These are phyloP conservation scores for Cyclocybe aegerita DNA, from an alignment of 768 basidiomycete species.

Conservation along the genomic window DNA sequence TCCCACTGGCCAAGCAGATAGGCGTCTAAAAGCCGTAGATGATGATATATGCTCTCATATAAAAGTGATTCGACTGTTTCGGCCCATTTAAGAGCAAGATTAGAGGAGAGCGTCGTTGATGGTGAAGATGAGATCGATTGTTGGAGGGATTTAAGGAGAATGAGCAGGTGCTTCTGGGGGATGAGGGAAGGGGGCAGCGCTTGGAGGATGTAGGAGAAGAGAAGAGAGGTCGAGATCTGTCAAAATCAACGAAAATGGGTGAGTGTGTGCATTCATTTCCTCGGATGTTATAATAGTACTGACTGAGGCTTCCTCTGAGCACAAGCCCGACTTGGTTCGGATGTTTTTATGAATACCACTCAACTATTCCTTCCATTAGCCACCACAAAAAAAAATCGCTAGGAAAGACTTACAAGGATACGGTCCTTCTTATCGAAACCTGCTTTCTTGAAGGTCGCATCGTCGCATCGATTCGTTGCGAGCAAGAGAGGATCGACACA, in stretches of 20 bases:
- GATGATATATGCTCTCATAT: constrained; percentile 47
- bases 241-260: neutral
- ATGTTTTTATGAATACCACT: constrained; percentile 34
- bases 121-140: constrained; percentile 28
- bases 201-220: constrained; percentile 50
- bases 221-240: constrained; percentile 54
- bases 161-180: constrained; percentile 28
- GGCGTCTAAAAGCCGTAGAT: constrained; percentile 60
- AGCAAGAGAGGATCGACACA: constrained; percentile 52
- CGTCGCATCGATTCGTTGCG: constrained; percentile 25
- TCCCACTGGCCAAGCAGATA: constrained; percentile 63
- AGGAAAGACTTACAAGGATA: constrained; percentile 39
- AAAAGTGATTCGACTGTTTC: constrained; percentile 22
- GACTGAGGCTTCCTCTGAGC: constrained; percentile 32
- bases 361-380: constrained; percentile 25
- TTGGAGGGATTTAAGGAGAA: constrained; percentile 31
- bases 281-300: constrained; percentile 9
- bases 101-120: constrained; percentile 35
- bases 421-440: constrained; percentile 63
- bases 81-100: constrained; percentile 30
- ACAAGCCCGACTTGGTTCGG: constrained; percentile 32
- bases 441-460: constrained; percentile 45
- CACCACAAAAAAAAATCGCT: neutral
- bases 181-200: constrained; percentile 47
- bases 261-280: neutral